Percentiles rank a stretch among this genome's conserved stretches.
Evolutionary conservation across 352 stramenopile species (phyloP).

Genomic region (Phytopythium chamaehyphon): DNA sequence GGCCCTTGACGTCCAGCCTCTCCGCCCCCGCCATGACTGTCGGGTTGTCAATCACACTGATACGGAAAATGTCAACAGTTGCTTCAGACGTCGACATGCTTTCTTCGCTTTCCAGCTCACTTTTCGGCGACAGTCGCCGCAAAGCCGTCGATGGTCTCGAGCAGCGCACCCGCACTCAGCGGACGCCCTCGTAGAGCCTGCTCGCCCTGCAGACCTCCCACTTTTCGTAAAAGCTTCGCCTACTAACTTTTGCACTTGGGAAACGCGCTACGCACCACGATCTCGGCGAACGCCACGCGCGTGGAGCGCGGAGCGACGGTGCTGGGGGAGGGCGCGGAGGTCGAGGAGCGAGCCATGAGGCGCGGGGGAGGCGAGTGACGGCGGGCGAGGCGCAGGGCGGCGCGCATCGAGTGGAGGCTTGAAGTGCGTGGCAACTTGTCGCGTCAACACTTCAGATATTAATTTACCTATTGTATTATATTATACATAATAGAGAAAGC

Average conservation of each 20-base stretch:
- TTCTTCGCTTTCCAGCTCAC: conserved; percentile 9
- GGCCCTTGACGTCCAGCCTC: conserved; percentile 24
- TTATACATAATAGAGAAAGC: no score
- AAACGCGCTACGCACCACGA: conserved; percentile 20
- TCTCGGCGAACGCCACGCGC: conserved; percentile 42
- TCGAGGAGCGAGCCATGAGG: conserved; percentile 7
- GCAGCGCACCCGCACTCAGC: conserved; percentile 36
- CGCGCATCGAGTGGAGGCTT: neutral
- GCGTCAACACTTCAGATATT: no score
- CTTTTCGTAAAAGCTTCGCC: no score
- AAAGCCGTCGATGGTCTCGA: conserved; percentile 43
- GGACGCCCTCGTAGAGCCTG: conserved; percentile 43
- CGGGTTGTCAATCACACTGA: conserved; percentile 12
- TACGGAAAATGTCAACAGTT: neutral
- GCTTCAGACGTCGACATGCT: no score
- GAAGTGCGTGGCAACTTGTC: neutral
- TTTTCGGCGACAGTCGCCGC: conserved; percentile 31
- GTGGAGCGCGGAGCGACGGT: conserved; percentile 18
- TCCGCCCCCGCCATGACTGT: conserved; percentile 19
- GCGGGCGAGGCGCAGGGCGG: conserved; percentile 2
- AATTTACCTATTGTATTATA: no score
- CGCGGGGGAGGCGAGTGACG: neutral
- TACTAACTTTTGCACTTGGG: neutral
- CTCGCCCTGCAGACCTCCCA: conserved; percentile 22
- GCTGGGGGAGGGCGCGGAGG: neutral